Evolutionary conservation across 768 basidiomycete species (phyloP).

Genomic region (Boletus tylopilopsis): DNA sequence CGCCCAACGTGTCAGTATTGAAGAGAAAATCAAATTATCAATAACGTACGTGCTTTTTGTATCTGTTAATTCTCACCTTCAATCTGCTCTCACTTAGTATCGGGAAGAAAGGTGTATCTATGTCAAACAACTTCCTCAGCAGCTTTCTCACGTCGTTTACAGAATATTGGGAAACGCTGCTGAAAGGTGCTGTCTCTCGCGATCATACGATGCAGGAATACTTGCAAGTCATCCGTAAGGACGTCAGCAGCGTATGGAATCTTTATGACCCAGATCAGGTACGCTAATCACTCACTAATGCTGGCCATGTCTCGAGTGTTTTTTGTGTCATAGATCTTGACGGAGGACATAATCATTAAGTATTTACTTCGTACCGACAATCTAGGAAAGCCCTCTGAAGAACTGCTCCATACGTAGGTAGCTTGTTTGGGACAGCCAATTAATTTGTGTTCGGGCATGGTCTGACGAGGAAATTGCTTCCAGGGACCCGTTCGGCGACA

Average conservation of each 20-base stretch:
- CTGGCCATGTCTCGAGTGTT: neutral
- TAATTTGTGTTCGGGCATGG: too few relatives aligned
- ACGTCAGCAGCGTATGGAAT: slow-evolving; percentile 10
- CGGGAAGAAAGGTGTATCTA: slow-evolving; percentile 11
- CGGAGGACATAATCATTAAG: neutral
- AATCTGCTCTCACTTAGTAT: neutral
- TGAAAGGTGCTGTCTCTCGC: slow-evolving; percentile 4
- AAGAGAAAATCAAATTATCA: slow-evolving; percentile 13
- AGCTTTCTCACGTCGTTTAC: neutral
- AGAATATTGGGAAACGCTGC: slow-evolving; percentile 11
- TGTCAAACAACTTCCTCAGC: too few relatives aligned
- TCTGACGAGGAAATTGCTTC: neutral
- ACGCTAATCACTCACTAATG: neutral
- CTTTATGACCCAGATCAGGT: slow-evolving; percentile 11
- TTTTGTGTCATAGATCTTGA: slow-evolving; percentile 1
- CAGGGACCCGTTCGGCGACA: neutral
- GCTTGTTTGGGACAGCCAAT: too few relatives aligned
- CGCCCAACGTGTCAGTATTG: slow-evolving; percentile 15
- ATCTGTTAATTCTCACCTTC: neutral
- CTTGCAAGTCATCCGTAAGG: slow-evolving; percentile 9
- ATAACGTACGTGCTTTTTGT: slow-evolving; percentile 2
- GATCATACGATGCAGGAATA: slow-evolving; percentile 10
- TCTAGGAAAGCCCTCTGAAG: neutral
- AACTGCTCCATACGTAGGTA: neutral
- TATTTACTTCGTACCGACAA: slow-evolving; percentile 5